Evolutionary conservation across 495 filamentous ascomycete species (phyloP), one percentile per base, ranked within the genome.

Genomic region (Lasiosphaeria hispida): DNA sequence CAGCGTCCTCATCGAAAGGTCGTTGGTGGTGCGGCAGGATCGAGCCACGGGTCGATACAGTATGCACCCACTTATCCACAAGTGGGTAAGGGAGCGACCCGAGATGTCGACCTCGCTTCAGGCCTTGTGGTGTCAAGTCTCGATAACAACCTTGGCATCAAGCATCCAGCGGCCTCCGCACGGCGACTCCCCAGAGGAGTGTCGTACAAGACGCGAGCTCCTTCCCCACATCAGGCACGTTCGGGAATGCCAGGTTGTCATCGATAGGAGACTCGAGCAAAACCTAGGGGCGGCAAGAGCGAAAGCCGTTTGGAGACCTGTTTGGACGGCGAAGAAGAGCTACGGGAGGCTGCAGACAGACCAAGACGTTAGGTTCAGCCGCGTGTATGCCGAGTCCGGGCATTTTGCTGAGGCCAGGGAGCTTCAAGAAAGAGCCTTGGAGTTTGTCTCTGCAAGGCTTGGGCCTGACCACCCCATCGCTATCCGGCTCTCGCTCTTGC

Each of bases 31-130:
- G 3, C 34, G 14, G 33, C 45, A 58, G 17, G 38, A 58, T n/a
- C 10, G 45, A 15, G 8, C 15, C 23, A 49, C 42, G 1, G 47
- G 41, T 8, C 35, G 44, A 14, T 51, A 51, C 38, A 48, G 38
- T 38, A 58, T 58, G 38, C 55, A 53, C 48, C 45, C 36, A 11
- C 45, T 58, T 35, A 36, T 58, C n/a, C 55, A 47, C 38, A 51
- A 39, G 38, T 58, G 55, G 47, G 45, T 49, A 10, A 10, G 47
- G 44, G 47, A 58, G 39, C 37, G 48, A 8, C 55, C 55, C 7
- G 15, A 58, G 33, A 58, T 58, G 47, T 42, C 55, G 3, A 38
- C 45, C 14, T 38, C 55, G 9, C 33, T 44, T 14, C 55, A 58
- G 30, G 55, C 55, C 7, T 37, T 58, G 4, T 58, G 55, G 55